Conservation (phyloP, 2,329 filamentous ascomycete genomes). For the Colletotrichum aenigma region DNA sequence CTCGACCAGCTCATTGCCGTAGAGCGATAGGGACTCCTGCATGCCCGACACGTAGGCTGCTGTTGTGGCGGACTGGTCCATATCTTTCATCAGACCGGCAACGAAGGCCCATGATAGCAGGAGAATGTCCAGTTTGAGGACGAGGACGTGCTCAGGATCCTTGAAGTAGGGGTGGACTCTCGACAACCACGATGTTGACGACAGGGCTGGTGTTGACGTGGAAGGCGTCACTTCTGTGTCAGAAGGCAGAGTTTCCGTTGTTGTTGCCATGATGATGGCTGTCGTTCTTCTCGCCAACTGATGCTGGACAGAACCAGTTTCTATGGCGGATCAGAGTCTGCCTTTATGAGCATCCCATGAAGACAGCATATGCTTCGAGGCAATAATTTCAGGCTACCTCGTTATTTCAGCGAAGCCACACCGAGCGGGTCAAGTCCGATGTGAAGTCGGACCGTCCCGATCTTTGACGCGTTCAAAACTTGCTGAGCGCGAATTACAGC, state of each 20-base stretch:
- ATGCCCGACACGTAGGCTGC: conserved; percentile 28
- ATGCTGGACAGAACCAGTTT: background rate
- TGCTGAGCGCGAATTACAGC: background rate
- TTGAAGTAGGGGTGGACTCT: conserved; percentile 33
- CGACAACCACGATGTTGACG: conserved; percentile 27
- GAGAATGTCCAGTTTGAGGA: conserved; percentile 31
- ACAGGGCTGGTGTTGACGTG: background rate
- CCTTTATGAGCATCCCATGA: background rate
- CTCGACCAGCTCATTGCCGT: conserved; percentile 27
- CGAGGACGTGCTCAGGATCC: conserved; percentile 28
- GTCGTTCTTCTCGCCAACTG: background rate
- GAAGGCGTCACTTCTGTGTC: background rate
- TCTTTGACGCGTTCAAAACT: background rate
- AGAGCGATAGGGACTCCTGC: conserved; percentile 26
- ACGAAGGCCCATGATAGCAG: conserved; percentile 20
- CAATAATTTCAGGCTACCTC: background rate
- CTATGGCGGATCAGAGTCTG: background rate
- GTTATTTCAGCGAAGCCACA: background rate
- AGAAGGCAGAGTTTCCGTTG: background rate
- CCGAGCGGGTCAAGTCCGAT: background rate
- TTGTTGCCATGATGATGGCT: background rate
- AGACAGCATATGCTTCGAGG: background rate
- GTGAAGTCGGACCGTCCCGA: background rate
- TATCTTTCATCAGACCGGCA: conserved; percentile 27
- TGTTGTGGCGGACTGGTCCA: conserved; percentile 32